Base-by-base conservation (phyloP, 345 rosid species). In the Cardamine occulta region DNA sequence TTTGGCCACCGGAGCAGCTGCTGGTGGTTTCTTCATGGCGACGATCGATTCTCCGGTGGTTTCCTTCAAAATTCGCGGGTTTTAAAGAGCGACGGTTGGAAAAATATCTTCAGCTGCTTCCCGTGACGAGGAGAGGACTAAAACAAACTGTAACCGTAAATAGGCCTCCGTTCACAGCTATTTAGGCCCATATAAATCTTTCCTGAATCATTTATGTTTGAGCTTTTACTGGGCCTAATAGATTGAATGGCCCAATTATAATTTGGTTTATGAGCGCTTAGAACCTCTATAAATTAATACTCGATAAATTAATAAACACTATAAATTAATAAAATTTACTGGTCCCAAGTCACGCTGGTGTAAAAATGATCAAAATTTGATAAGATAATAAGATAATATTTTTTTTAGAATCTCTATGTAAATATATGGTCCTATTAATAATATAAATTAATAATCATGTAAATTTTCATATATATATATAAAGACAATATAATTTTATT, bases 191-290 rank as follows among this genome's bases (percentile, higher is more conserved):
- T 63, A 14, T 21, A 54, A 55, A 31, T 17, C 2, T 40, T 1
- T 35, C 2, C 18, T 54, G 28, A 17, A 7, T 21, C 35, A 4
- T 59, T 44, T 29, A 4, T 31, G 7, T 29, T 34, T 18, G 34
- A 58, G 48, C 12, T 29, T 6, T 23, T 35, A 35, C 0, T 5
- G 60, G 75, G 60, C 60, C 13, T 61, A n/a, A 58, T 34, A 59
- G 8, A 34, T 31, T 32, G 84, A 4, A 86, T 84, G 82, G 87
- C 88, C 79, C 88, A 82, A 88, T 86, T 88, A 83, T 85, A 83
- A 56, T 79, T 72, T 75, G 86, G 88, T 76, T 88, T 90, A 77
- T 78, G 88, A 79, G 88, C 80, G 62, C 84, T 72, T n/a, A n/a
- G n/a, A n/a, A n/a, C n/a, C n/a, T n/a, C n/a, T n/a, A n/a, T n/a